Percentiles rank a stretch among this genome's conserved stretches.
These are phyloP conservation scores for Biscogniauxia mediterranea DNA, from an alignment of 2,329 filamentous ascomycete genomes.

Conservation along the genomic window DNA sequence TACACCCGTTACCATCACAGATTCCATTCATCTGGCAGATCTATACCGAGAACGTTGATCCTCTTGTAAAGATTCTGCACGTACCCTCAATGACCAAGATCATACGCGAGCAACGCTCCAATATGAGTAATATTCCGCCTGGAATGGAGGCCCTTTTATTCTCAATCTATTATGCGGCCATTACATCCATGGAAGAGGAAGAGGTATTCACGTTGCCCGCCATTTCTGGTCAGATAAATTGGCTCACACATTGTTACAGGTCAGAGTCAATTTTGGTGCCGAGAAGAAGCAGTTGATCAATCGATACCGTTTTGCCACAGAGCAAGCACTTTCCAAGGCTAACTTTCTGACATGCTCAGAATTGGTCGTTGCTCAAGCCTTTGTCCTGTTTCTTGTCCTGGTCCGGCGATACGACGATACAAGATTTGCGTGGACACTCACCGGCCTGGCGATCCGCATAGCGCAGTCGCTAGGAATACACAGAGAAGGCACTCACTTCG, in stretches of 20 bases:
- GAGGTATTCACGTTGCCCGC: constrained; percentile 42
- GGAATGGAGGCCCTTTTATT: constrained; percentile 63
- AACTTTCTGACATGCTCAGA: constrained; percentile 61
- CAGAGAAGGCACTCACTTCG: constrained; percentile 54
- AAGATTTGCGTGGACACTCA: constrained; percentile 61
- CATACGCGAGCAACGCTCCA: constrained; percentile 59
- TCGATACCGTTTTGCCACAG: constrained; percentile 53
- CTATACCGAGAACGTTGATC: constrained; percentile 72
- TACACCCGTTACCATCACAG: constrained; percentile 66
- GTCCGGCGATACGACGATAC: constrained; percentile 51
- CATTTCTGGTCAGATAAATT: neutral
- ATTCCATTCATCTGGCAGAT: constrained; percentile 68
- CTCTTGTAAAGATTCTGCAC: constrained; percentile 69
- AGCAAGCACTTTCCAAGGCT: constrained; percentile 60
- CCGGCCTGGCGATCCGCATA: constrained; percentile 58
- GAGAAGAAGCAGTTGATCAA: constrained; percentile 44
- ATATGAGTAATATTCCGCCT: constrained; percentile 56
- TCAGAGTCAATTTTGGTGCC: constrained; percentile 48
- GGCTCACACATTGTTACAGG: constrained; percentile 36
- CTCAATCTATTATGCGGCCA: constrained; percentile 57
- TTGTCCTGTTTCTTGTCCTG: constrained; percentile 56
- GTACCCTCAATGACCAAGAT: constrained; percentile 63
- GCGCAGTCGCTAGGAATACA: constrained; percentile 55
- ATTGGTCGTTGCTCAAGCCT: constrained; percentile 59
- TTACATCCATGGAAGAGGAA: constrained; percentile 59